These are phyloP conservation scores for Sindora glabra DNA, from an alignment of 306 rosid genomes.

Conservation along the genomic window DNA sequence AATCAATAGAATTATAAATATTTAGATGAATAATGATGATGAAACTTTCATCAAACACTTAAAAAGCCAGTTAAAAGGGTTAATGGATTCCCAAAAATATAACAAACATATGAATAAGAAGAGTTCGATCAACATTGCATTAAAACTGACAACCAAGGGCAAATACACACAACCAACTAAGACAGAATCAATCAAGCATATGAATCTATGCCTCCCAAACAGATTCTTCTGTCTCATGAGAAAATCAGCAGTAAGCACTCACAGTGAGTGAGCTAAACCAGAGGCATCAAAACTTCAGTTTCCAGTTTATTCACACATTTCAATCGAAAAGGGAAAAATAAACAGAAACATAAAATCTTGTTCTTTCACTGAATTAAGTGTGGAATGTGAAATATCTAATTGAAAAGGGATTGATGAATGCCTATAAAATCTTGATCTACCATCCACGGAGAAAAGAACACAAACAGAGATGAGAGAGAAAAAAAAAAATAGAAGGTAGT, in stretches of 20 bases:
- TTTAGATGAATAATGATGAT: constrained; percentile 1
- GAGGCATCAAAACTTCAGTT: constrained; percentile 17
- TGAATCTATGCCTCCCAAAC: background rate
- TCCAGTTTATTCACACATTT: background rate
- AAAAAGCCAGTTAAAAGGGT: too few species aligned
- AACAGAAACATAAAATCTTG: background rate
- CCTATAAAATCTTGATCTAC: constrained; percentile 17
- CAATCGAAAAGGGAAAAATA: constrained; percentile 10
- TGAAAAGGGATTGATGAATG: constrained; percentile 4
- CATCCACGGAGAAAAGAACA: constrained; percentile 19
- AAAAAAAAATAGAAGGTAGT: background rate
- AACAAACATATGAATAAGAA: background rate
- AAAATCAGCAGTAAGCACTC: background rate
- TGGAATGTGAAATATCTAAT: too few species aligned
- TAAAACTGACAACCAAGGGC: constrained; percentile 7
- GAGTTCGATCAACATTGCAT: constrained; percentile 1
- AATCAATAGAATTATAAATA: background rate
- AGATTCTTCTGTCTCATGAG: constrained; percentile 4
- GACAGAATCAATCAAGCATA: constrained; percentile 5
- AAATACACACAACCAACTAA: constrained; percentile 1
- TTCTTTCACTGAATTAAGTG: too few species aligned
- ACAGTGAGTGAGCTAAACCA: background rate
- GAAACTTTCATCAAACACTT: background rate
- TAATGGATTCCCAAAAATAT: too few species aligned
- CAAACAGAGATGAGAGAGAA: too few species aligned